A percentile compares a stretch with the other conserved stretches of the same genome.
These are phyloP conservation scores for Sarocladium brachiariae DNA, from an alignment of 2,329 filamentous ascomycete species.

Conservation along the genomic window DNA sequence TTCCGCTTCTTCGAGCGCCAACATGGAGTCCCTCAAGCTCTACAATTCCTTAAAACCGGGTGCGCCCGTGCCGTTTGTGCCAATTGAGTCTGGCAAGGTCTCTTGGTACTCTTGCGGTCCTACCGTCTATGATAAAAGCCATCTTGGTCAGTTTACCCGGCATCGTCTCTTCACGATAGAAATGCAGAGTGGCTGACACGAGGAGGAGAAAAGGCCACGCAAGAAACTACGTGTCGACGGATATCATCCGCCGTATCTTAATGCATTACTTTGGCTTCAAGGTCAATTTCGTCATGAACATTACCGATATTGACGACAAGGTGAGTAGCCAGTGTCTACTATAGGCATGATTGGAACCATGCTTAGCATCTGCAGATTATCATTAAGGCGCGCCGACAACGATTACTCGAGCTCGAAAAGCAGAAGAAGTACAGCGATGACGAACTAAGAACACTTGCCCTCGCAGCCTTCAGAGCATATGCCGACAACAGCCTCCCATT, in stretches of 20 bases:
- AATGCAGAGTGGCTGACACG: too few species aligned
- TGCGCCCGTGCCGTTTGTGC: constrained; percentile 66
- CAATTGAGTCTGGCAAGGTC: constrained; percentile 63
- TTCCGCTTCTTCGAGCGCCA: constrained; percentile 24
- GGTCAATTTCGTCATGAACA: constrained; percentile 76
- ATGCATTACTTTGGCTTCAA: constrained; percentile 68
- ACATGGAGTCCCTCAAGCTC: constrained; percentile 58
- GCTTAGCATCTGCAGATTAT: constrained; percentile 37
- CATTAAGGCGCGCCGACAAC: constrained; percentile 64
- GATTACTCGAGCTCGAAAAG: constrained; percentile 70
- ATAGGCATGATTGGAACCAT: neutral
- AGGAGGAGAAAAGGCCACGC: too few species aligned
- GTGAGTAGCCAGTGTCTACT: constrained; percentile 18
- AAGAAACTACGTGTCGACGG: constrained; percentile 73
- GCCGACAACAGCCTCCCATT: constrained; percentile 48
- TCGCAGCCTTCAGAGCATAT: constrained; percentile 49
- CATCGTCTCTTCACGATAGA: too few species aligned
- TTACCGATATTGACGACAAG: constrained; percentile 68
- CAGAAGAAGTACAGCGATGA: constrained; percentile 55
- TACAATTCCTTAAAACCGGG: constrained; percentile 74
- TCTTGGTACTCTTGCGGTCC: constrained; percentile 64
- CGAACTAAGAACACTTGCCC: constrained; percentile 39
- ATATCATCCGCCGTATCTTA: constrained; percentile 70
- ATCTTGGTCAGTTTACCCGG: too few species aligned
- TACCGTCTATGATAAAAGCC: constrained; percentile 66